Base-by-base conservation (phyloP, 78 protist genomes). In the Dictyostelium firmibasis region DNA sequence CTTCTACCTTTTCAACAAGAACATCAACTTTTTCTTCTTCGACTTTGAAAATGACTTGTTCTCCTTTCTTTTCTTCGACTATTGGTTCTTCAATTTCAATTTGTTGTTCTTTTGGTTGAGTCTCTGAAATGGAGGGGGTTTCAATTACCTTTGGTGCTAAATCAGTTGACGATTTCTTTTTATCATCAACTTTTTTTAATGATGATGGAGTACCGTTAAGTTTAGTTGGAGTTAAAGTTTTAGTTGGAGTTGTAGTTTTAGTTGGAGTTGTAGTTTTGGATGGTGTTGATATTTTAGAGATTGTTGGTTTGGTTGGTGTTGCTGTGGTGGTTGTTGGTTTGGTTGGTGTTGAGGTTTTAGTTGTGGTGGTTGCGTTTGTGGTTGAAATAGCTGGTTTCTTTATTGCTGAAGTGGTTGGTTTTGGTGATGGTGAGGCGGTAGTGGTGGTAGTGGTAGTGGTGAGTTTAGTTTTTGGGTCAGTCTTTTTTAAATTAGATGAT, bases 381-480 rank as follows among this genome's bases (percentile, higher is more conserved):
- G 44, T 25, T 31, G 43, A 16, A 4, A 44, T 2, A 4, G 44
- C 43, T 31, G 79, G 44, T 33, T 72, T 72, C 79, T 72, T 72
- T 33, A 72, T 20, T 16, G 27, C 79, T 33, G 79, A 18, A 16
- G 44, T 31, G 3, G 79, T 72, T 72, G 79, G 44, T 72, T 72
- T 72, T 29, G 38, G 38, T 29, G 35, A 16, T 67, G 75, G 75
- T 27, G 75, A 27, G 1, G 36, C 8, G 6, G 35, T 10, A 27
- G 75, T 67, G 2, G 75, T 67, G 0, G 75, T 41, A 13, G 84
- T 79, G n/a, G 84, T 44, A 4, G 84, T 25, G n/a, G 85, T 81
- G 9, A 67, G 35, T 27, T 67, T 67, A 67, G 75, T 67, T 67
- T 67, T 67, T 27, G 75, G 27, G 20, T 67, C 75, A 11, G 75